A percentile compares a stretch with the other conserved stretches of the same genome.
Evolutionary conservation across 2,329 filamentous ascomycete species (phyloP).

Genomic region (Colletotrichum viniferum): DNA sequence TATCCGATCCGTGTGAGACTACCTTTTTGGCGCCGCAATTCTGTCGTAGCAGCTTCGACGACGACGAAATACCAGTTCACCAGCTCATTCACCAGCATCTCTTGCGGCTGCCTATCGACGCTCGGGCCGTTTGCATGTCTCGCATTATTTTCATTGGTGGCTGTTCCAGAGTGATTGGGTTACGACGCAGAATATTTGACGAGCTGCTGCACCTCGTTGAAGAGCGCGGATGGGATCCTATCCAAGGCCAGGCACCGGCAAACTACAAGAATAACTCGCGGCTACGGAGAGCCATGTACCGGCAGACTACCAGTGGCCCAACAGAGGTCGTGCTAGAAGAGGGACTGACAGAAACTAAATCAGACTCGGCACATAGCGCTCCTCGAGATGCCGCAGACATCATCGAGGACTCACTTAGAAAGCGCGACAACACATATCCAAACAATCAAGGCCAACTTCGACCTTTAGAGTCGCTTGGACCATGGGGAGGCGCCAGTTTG

Average conservation of each 20-base stretch:
- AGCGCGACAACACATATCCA: conserved; percentile 20
- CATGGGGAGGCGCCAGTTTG: conserved; percentile 78
- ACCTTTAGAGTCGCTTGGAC: conserved; percentile 70
- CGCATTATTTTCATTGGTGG: conserved; percentile 88
- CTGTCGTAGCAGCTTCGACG: conserved; percentile 70
- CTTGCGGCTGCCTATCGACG: conserved; percentile 78
- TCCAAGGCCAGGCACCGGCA: conserved; percentile 72
- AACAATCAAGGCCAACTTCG: conserved; percentile 64
- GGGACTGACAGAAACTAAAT: conserved; percentile 21
- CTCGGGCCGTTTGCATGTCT: conserved; percentile 84
- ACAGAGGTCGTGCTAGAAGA: conserved; percentile 12
- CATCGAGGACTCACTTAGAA: conserved; percentile 60
- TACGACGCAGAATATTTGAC: conserved; percentile 77
- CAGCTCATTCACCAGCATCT: conserved; percentile 78
- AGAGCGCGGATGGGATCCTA: conserved; percentile 75
- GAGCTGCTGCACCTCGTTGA: conserved; percentile 74
- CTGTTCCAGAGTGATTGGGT: conserved; percentile 76
- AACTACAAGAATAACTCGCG: conserved; percentile 52
- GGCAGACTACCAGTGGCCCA: conserved; percentile 24
- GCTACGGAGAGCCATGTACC: conserved; percentile 36
- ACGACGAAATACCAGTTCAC: conserved; percentile 83
- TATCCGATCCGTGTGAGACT: conserved; percentile 77
- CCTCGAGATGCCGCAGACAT: conserved; percentile 53
- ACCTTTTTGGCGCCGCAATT: conserved; percentile 70
- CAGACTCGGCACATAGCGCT: conserved; percentile 34